Evolutionary conservation across 2,329 filamentous ascomycete genomes (phyloP), one percentile per base, ranked within the genome.

Genomic region (Pseudonectria foliicola): DNA sequence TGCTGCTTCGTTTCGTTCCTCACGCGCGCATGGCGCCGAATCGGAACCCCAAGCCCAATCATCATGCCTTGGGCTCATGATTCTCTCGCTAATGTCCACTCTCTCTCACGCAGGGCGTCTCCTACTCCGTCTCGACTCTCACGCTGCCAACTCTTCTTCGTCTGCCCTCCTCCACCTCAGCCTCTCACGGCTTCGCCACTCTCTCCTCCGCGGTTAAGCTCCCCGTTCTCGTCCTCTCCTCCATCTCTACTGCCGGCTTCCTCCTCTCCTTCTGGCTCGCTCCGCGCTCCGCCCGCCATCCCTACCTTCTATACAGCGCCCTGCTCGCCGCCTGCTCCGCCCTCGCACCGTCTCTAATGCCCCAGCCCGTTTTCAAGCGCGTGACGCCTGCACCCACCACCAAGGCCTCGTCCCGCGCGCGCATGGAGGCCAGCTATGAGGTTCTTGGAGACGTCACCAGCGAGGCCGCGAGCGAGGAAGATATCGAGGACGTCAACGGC

Each of bases 241-340:
- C 76, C 46, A 62, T 93, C 48, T 80, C 86, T 34, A 75, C 78
- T 35, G 67, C 75, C 34, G 78, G 85, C 21, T 80, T 95, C 53
- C 66, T 86, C 48, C 73, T 90, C 46, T 85, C 88, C 43, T 95
- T 82, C 62, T 60, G 73, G 29, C 67, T 93, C 46, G 90, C 88
- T 3, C 84, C 88, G 0, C 72, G 77, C 16, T 74, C 79, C 37
- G 72, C 76, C 48, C 80, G 83, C 56, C 90, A 96, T 58, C 90
- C 90, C 0, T 96, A 95, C 58, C 78, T 95, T 16, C 63, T 95
- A 39, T 95, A 92, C 78, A 87, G 86, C 11, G 79, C 80, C 3
- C 63, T 87, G 16, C 72, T 88, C 38, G 75, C 80, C 28, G 67
- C 72, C 26, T 65, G 84, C 26, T 77, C 84, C 29, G 71, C 72